Base-by-base conservation (phyloP, 768 basidiomycete species). In the Psilocybe subaeruginosa region DNA sequence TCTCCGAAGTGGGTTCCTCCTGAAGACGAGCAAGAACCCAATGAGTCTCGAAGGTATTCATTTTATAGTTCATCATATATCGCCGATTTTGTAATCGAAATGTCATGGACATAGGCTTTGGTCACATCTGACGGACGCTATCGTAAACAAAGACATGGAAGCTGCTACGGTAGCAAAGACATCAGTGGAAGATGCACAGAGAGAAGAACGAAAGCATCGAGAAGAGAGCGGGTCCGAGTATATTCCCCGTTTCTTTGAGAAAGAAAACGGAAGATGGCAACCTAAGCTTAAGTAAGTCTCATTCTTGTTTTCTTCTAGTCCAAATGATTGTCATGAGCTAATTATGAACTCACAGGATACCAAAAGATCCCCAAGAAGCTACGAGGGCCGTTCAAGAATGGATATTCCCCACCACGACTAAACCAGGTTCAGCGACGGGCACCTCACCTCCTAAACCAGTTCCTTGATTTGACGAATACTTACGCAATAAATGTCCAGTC, bases 131-230 rank as follows among this genome's bases (percentile, higher is more conserved):
- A 99, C 97, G 27, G 77, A 81, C 16, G 97, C 97, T 17, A 98
- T 99, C 74, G 72, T 82, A 31, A 80, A 80, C 33, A 93, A 90
- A 70, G 95, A 99, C 73, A 97, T 99, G 94, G 93, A 96, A 67
- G 89, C 86, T 9, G 97, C 97, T 23, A 97, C 95, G 3, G 85
- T 84, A 29, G 93, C 94, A 51, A 99, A 99, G 81, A 85, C 86
- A 2, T 82, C 82, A 11, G 92, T 99, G 0, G 97, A 99, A 77
- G 95, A 97, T 64, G 87, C 87, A 27, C 96, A 99, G 76, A 82
- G 97, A 51, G 95, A 97, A 67, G 74, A 83, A 58, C 86, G 93
- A 41, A 85, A 82, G 69, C 77, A 78, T 71, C 80, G 91, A 62
- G 95, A 96, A 60, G 91, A 91, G 68, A 83, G 73, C 17, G 92